Evolutionary conservation across 768 basidiomycete species (phyloP), one percentile per base, ranked within the genome.

Genomic region (Epithele typhae): DNA sequence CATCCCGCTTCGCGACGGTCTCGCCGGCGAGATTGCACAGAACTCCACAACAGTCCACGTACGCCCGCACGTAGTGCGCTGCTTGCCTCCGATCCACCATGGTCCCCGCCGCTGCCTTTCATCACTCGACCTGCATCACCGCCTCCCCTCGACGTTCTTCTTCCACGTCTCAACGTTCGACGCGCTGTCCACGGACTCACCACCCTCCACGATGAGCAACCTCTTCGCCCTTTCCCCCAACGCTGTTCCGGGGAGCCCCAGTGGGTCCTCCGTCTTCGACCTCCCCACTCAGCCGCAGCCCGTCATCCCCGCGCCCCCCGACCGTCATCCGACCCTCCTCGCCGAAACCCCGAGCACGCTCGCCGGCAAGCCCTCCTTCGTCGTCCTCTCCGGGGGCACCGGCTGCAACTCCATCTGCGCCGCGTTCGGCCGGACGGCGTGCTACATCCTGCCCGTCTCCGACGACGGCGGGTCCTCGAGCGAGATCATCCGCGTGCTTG

Each of bases 381-480:
- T 93, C 6, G 77, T 96, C 40, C 78, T 97, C 45, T 93, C 91
- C 40, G 93, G 93, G 0, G 93, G 93, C n/a, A 92, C 92, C 25
- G 93, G 93, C 34, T 91, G 92, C 40, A 97, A 97, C 61, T 77
- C 87, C 18, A 87, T 97, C 54, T 92, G 90, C 55, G 72, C 86
- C 33, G 90, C 92, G 3, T 96, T 97, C 60, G 76, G 74, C 3
- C 66, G 73, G 50, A 18, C 46, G 4, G 82, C 87, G 19, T 84
- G 81, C 59, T 92, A 93, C 59, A 83, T 93, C 21, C 72, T 97
- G 25, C 94, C 94, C 5, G 90, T 97, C 25, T 94, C 92, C 5
- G 94, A 97, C 61, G 92, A 97, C 63, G 94, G 94, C 1, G 94
- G 94, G 36, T 92, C 90, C 3, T 95, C 92, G 2, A 89, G 88